These are phyloP conservation scores for Aspergillus saccharolyticus DNA, from an alignment of 495 filamentous ascomycete genomes.

Conservation along the genomic window DNA sequence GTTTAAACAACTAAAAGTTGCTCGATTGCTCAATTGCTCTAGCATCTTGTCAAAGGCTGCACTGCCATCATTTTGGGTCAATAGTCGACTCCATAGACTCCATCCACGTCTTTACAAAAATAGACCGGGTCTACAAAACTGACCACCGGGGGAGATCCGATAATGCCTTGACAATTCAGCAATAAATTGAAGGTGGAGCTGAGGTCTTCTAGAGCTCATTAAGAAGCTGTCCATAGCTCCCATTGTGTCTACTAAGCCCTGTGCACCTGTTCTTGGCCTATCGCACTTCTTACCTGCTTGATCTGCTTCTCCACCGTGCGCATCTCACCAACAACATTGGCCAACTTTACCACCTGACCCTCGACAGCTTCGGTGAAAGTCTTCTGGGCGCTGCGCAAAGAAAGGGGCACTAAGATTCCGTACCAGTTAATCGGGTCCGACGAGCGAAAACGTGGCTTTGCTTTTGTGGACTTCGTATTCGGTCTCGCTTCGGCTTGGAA, in stretches of 20 bases:
- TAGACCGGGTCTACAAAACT: background rate
- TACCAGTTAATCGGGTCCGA: slow-evolving; percentile 65
- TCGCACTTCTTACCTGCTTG: slow-evolving; percentile 42
- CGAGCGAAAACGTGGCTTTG: slow-evolving; percentile 26
- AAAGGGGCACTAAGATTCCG: slow-evolving; percentile 57
- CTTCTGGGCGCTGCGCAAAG: slow-evolving; percentile 57
- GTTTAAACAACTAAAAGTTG: no score
- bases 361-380: slow-evolving; percentile 39
- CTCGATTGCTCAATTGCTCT: no score
- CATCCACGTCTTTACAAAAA: background rate
- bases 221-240: background rate
- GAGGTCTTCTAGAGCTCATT: background rate
- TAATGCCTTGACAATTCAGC: background rate
- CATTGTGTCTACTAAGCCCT: background rate
- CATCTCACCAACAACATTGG: slow-evolving; percentile 61
- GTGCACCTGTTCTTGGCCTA: slow-evolving; percentile 11
- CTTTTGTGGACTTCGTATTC: slow-evolving; percentile 11
- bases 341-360: slow-evolving; percentile 32
- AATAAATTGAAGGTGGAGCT: background rate
- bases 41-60: no score
- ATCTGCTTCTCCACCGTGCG: slow-evolving; percentile 63
- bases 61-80: no score
- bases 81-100: no score
- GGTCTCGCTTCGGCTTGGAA: slow-evolving; percentile 1
- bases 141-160: background rate